A percentile compares a stretch with the other conserved stretches of the same genome.
Evolutionary conservation across 2,329 filamentous ascomycete species (phyloP).

Genomic region (Remersonia thermophila): DNA sequence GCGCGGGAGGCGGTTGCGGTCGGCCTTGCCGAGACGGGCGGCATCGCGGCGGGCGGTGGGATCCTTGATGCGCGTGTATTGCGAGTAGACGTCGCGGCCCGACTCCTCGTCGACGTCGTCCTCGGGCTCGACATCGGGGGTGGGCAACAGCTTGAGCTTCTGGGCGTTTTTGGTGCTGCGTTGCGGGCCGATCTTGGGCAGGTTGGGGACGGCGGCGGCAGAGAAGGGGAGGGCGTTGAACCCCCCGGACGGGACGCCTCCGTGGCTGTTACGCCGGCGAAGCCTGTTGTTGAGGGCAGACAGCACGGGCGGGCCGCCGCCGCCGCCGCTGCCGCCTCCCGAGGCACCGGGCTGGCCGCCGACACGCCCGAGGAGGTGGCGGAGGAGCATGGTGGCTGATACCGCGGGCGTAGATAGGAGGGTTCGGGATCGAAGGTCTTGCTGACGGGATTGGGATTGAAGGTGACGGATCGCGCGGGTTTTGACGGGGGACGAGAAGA

Average conservation of each 20-base stretch:
- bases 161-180: conserved; percentile 90
- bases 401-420: conserved; percentile 22
- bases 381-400: too few species aligned
- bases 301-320: conserved; percentile 56
- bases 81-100: conserved; percentile 89
- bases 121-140: conserved; percentile 56
- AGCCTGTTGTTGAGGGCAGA: conserved; percentile 79
- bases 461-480: conserved; percentile 56
- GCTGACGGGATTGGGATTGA: conserved; percentile 58
- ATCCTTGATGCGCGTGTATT: conserved; percentile 96
- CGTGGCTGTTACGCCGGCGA: conserved; percentile 73
- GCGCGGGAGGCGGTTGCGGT: conserved; percentile 71
- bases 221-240: conserved; percentile 10
- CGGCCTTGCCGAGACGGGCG: conserved; percentile 82
- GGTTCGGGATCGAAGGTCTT: conserved; percentile 44
- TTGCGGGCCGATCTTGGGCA: conserved; percentile 81
- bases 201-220: conserved; percentile 24
- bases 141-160: conserved; percentile 93
- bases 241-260: conserved; percentile 31
- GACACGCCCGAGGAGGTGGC: conserved; percentile 30
- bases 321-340: too few species aligned
- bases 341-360: too few species aligned
- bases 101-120: conserved; percentile 76
- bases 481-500: conserved; percentile 22
- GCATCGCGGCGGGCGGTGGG: conserved; percentile 86